Evolutionary conservation across 352 stramenopile species (phyloP).

Genomic region (Blastocystis sp.): DNA sequence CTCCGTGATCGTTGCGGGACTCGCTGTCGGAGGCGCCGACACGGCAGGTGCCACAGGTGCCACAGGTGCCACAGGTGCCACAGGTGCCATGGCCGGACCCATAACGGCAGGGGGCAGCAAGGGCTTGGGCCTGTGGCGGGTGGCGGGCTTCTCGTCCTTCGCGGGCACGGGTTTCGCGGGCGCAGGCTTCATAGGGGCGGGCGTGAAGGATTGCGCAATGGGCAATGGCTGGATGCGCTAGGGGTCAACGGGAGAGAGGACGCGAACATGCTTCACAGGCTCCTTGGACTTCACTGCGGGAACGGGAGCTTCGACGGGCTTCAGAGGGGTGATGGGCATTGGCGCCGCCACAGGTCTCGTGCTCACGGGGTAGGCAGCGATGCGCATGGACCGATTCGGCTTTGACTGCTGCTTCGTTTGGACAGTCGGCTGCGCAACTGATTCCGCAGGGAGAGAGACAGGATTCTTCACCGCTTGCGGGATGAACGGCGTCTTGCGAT

Average conservation of each 20-base stretch:
- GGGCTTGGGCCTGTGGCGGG: background rate
- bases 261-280: background rate
- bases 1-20: background rate
- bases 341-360: background rate
- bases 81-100: background rate
- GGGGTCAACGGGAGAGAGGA: background rate
- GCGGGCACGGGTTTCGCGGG: background rate
- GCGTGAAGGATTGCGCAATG: background rate
- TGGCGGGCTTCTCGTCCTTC: slow-evolving; percentile 6
- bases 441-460: background rate
- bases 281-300: background rate
- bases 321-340: background rate
- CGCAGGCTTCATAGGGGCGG: background rate
- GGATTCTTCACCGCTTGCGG: background rate
- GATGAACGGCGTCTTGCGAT: background rate
- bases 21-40: background rate
- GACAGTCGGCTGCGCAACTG: background rate
- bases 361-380: background rate
- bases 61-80: too few relatives aligned
- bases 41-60: too few relatives aligned
- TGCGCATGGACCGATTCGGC: background rate
- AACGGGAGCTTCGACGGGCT: background rate
- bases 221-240: background rate
- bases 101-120: slow-evolving; percentile 5
- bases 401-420: background rate